Evolutionary conservation across 106 monocot genomes (phyloP).

Genomic region (Triglochin maritima): DNA sequence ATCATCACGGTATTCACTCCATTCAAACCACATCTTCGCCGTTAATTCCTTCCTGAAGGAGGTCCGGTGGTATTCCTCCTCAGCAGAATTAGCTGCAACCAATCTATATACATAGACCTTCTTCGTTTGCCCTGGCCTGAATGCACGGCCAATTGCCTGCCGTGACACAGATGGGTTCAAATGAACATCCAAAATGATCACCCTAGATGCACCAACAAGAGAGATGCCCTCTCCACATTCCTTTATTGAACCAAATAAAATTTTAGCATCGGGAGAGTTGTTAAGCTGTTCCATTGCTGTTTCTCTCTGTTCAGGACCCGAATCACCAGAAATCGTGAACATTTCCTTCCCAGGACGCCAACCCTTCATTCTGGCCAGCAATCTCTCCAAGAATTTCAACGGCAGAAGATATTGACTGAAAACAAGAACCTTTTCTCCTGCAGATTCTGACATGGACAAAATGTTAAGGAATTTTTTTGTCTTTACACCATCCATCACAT

Average conservation of each 20-base stretch:
- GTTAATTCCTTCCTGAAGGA: conserved; percentile 78
- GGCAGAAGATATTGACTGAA: conserved; percentile 90
- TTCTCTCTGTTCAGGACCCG: conserved; percentile 56
- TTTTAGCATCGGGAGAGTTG: conserved; percentile 61
- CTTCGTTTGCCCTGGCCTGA: conserved; percentile 65
- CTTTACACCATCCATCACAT: conserved; percentile 60
- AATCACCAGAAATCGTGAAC: conserved; percentile 75
- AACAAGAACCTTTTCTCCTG: conserved; percentile 68
- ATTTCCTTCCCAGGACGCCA: conserved; percentile 69
- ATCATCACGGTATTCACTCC: conserved; percentile 40
- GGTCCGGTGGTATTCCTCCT: conserved; percentile 48
- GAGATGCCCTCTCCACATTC: conserved; percentile 95
- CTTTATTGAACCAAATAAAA: conserved; percentile 86
- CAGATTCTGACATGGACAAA: conserved; percentile 42
- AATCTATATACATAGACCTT: conserved; percentile 66
- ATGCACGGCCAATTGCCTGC: conserved; percentile 86
- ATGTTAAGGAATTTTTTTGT: conserved; percentile 57
- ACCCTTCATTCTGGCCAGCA: conserved; percentile 35
- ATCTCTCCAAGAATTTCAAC: conserved; percentile 70
- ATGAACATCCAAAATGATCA: conserved; percentile 76
- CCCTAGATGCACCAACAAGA: conserved; percentile 70
- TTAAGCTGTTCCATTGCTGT: conserved; percentile 73
- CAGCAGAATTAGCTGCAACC: conserved; percentile 61
- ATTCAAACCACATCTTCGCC: conserved; percentile 91
- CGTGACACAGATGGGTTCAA: conserved; percentile 86